A percentile compares a stretch with the other conserved stretches of the same genome.
Evolutionary conservation across 805 yeast genomes (phyloP).

Genomic region (Nakazawaea pomicola): DNA sequence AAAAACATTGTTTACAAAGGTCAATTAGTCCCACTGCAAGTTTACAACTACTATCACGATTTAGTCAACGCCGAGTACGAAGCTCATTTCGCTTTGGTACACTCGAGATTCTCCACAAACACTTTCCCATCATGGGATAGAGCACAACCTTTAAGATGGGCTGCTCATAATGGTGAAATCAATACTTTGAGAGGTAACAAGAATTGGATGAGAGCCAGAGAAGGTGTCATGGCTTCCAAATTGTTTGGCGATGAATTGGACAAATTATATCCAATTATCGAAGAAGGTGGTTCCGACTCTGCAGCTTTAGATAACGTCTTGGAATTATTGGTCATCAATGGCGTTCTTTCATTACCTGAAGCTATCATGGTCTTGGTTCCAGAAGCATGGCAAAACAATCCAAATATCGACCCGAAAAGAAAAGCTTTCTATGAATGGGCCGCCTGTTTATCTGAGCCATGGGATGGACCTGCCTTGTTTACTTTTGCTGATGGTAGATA

Average conservation of each 20-base stretch:
- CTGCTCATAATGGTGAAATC: constrained; percentile 98
- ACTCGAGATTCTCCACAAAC: constrained; percentile 95
- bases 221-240: constrained; percentile 88
- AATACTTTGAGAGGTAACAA: constrained; percentile 96
- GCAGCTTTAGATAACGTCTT: constrained; percentile 96
- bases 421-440: constrained; percentile 99
- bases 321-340: constrained; percentile 87
- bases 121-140: constrained; percentile 99
- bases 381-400: constrained; percentile 95
- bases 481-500: constrained; percentile 96
- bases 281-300: constrained; percentile 98
- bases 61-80: constrained; percentile 86
- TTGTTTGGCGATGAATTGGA: constrained; percentile 90
- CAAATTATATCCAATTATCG: constrained; percentile 88
- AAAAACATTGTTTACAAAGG: constrained; percentile 95
- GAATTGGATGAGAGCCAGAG: constrained; percentile 99
- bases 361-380: constrained; percentile 97
- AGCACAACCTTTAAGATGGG: constrained; percentile 96
- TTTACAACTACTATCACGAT: constrained; percentile 91
- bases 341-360: constrained; percentile 88
- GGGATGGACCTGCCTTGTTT: constrained; percentile 99
- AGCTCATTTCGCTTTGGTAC: constrained; percentile 94
- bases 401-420: constrained; percentile 82
- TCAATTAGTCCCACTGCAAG: constrained; percentile 95
- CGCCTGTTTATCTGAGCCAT: constrained; percentile 97